Evolutionary conservation across 2,329 filamentous ascomycete species (phyloP).

Genomic region (Hymenoscyphus linearis): DNA sequence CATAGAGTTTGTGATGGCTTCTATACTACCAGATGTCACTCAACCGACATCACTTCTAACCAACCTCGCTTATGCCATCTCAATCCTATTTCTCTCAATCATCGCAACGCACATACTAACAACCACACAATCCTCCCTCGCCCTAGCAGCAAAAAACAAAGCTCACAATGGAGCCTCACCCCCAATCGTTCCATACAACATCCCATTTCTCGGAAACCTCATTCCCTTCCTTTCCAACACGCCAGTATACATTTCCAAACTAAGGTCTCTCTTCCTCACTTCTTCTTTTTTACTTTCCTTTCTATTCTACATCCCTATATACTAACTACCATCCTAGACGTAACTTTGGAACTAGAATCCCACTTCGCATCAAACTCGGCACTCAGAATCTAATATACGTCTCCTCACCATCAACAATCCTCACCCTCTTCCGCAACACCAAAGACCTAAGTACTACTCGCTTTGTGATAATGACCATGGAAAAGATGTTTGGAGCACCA

Average conservation of each 20-base stretch:
- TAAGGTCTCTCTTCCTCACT: slow-evolving; percentile 7
- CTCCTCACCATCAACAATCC: slow-evolving; percentile 17
- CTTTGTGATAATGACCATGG: slow-evolving; percentile 10
- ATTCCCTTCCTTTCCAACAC: slow-evolving; percentile 18
- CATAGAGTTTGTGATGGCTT: not conserved
- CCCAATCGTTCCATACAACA: slow-evolving; percentile 17
- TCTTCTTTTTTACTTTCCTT: not conserved
- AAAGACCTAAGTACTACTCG: slow-evolving; percentile 15
- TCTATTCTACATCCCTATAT: not conserved
- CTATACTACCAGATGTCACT: not conserved
- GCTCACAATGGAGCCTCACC: slow-evolving; percentile 1
- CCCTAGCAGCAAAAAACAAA: not conserved
- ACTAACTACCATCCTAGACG: slow-evolving; percentile 6
- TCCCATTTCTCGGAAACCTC: slow-evolving; percentile 20
- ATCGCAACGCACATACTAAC: not conserved
- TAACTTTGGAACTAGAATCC: slow-evolving; percentile 13
- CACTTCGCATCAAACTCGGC: slow-evolving; percentile 15
- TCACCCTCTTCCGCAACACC: slow-evolving; percentile 17
- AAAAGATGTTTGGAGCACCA: slow-evolving; percentile 19
- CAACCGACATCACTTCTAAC: not conserved
- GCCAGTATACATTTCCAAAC: slow-evolving; percentile 8
- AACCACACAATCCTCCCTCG: not conserved
- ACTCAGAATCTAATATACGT: slow-evolving; percentile 17
- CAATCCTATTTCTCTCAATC: not conserved
- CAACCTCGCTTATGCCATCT: not conserved